A percentile compares a stretch with the other conserved stretches of the same genome.
These are phyloP conservation scores for Fraxinus latifolia DNA, from an alignment of 305 asterid species.

Conservation along the genomic window DNA sequence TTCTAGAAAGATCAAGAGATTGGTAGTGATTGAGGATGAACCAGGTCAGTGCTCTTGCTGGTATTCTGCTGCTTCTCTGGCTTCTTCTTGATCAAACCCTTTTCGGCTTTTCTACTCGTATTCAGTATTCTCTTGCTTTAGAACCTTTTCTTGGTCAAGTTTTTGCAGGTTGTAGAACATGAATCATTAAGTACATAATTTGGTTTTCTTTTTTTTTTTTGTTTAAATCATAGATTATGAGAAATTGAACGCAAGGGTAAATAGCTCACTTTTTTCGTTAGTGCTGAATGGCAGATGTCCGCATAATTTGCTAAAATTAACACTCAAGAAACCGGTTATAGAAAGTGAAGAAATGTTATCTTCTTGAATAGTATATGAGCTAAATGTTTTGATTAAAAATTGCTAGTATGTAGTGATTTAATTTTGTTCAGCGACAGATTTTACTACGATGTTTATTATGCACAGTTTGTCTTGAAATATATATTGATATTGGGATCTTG, in stretches of 20 bases:
- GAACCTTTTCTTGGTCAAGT: background rate
- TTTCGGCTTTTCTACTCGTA: background rate
- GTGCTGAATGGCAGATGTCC: background rate
- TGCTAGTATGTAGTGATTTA: background rate
- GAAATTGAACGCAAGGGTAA: background rate
- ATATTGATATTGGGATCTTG: background rate
- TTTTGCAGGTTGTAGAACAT: background rate
- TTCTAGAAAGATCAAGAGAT: background rate
- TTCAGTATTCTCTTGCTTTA: background rate
- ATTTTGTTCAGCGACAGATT: background rate
- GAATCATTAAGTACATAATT: background rate
- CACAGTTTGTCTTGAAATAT: background rate
- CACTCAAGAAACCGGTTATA: background rate
- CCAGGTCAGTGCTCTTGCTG: background rate
- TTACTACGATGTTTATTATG: background rate
- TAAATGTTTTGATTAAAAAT: background rate
- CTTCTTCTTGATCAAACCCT: background rate
- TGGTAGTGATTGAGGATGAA: background rate
- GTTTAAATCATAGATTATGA: too few species aligned
- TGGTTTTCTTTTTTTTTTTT: background rate
- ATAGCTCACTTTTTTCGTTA: background rate
- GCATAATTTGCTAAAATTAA: background rate
- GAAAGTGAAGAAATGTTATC: background rate
- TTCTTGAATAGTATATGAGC: background rate
- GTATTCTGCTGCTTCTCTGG: background rate